Evolutionary conservation across 139 green algal genomes (phyloP), one percentile per base, ranked within the genome.

Genomic region (Nannochloris sp.): DNA sequence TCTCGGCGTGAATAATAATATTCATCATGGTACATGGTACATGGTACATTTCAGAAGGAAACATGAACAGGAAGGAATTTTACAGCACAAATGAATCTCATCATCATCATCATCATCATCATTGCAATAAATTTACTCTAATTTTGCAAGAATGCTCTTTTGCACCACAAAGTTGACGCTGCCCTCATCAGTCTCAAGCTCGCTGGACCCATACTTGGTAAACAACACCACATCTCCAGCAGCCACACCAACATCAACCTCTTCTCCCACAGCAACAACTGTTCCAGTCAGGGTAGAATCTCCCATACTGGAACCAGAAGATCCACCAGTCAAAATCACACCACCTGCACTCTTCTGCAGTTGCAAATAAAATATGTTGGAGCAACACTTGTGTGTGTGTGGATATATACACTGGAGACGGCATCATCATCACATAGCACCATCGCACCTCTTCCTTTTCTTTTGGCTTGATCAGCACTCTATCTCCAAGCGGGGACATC

Each of bases 401-500:
- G 8, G 34, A 40, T 40, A 10, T 40, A 25, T 57, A 25, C 1
- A 57, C 19, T 62, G 3, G 24, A 25, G 24, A 27, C 24, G 24
- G 24, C 24, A 27, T 7, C 27, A 29, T 29, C 27, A 29, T 50
- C 24, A 25, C 2, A 25, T 25, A 25, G 24, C 24, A 25, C 29
- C 21, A 51, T 12, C 57, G 23, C 53, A 71, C 62, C 34, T 63
- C 58, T 56, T 76, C 59, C n/a, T 69, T 64, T 55, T 79, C 74
- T 23, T 74, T 48, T 4, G 74, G 74, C 59, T 82, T 79, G 1
- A 83, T 70, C 31, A 83, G 70, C 24, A 83, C 5, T 15, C 77
- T 43, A 60, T 83, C 77, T 21, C 77, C 77, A 8, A 83, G 70
- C 3, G 77, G 77, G 2, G 67, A 57, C 77, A 83, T 83, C 77